phyloP scores from a whole-genome alignment of 1,284 basidiomycete species.

The Cryptococcus amylolentus region DNA sequence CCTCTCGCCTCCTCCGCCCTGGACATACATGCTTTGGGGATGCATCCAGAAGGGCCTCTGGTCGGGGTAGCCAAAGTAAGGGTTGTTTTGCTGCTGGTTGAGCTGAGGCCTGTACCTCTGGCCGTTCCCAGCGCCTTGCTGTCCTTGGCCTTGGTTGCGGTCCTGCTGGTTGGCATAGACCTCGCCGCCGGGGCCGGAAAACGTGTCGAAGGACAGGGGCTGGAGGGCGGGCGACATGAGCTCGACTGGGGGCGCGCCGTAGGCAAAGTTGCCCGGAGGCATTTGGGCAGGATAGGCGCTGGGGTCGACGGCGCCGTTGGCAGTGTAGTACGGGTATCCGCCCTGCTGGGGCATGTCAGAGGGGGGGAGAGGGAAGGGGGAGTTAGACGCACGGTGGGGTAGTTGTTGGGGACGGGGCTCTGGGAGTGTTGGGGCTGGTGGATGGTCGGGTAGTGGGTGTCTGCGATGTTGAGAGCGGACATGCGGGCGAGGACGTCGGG shows the following conservation, averaged over 20 bases:
- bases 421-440: conserved; percentile 6
- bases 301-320: conserved; percentile 1
- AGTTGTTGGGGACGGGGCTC: conserved; percentile 4
- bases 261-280: conserved; percentile 5
- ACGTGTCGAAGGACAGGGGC: conserved; percentile 2
- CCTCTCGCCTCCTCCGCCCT: conserved; percentile 2
- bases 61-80: conserved; percentile 6
- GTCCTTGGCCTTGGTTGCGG: background rate
- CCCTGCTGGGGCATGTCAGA: conserved; percentile 3
- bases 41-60: conserved; percentile 11
- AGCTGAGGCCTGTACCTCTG: conserved; percentile 5
- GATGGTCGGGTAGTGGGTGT: conserved; percentile 7
- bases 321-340: conserved; percentile 12
- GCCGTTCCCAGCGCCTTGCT: background rate
- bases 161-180: conserved; percentile 7
- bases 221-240: background rate
- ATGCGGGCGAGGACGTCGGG: conserved; percentile 13
- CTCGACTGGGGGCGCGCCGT: conserved; percentile 1
- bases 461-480: conserved; percentile 4
- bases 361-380: conserved; percentile 4
- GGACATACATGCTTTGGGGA: conserved; percentile 3
- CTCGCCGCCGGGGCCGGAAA: conserved; percentile 1
- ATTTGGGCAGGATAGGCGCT: background rate
- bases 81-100: conserved; percentile 6
- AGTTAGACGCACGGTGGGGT: conserved; percentile 4